Conservation (phyloP, 2,329 filamentous ascomycete species). For the Capronia coronata region DNA sequence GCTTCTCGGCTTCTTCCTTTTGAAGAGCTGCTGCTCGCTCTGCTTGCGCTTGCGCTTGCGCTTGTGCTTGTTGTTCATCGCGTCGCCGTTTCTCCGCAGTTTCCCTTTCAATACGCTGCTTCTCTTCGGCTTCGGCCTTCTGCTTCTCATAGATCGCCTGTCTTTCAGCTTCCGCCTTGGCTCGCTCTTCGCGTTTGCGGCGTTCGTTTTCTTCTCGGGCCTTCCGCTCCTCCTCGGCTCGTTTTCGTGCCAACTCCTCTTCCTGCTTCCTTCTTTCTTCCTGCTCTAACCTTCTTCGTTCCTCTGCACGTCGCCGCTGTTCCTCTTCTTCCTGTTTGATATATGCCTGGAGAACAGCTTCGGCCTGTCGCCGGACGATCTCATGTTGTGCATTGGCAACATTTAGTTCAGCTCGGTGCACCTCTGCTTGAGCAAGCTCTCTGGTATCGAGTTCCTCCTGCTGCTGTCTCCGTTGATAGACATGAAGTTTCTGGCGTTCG, state of each 20-base stretch:
- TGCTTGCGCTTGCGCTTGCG: constrained; percentile 30
- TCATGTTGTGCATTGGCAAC: constrained; percentile 62
- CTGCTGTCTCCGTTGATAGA: constrained; percentile 41
- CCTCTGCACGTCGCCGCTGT: constrained; percentile 26
- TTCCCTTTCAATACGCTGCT: constrained; percentile 33
- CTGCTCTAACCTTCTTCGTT: constrained; percentile 35
- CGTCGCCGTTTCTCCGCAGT: constrained; percentile 32
- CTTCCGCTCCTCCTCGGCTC: constrained; percentile 36
- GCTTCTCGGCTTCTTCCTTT: constrained; percentile 13
- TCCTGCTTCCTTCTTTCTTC: constrained; percentile 35
- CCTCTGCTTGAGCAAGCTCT: constrained; percentile 55
- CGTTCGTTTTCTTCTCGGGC: constrained; percentile 38
- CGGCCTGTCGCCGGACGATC: constrained; percentile 52
- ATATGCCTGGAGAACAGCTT: constrained; percentile 46
- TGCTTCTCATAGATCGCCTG: constrained; percentile 46
- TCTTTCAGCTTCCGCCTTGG: constrained; percentile 43
- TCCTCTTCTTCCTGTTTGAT: constrained; percentile 34
- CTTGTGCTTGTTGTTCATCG: no score
- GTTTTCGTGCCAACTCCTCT: constrained; percentile 29
- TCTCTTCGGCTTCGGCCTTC: constrained; percentile 38
- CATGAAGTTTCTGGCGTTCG: constrained; percentile 41
- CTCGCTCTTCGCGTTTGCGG: constrained; percentile 33
- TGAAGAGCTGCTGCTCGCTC: constrained; percentile 21
- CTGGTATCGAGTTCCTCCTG: constrained; percentile 57
- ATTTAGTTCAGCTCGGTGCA: constrained; percentile 60